Base-by-base conservation (phyloP, 139 green algal genomes). In the Closterium sp. region DNA sequence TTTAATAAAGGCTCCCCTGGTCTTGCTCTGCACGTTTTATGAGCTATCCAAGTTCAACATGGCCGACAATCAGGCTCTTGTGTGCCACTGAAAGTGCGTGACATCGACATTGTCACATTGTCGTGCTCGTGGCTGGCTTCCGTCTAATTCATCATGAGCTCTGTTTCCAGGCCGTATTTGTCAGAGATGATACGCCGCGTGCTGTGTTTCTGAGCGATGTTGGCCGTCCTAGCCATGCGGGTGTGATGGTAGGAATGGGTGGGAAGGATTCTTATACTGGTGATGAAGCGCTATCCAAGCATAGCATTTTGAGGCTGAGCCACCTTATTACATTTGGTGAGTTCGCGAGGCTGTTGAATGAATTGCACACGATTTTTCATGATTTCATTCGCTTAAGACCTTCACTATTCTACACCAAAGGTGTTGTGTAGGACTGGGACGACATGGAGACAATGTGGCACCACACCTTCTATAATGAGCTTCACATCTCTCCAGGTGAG, bases 371-470 rank as follows among this genome's bases (percentile, higher is more conserved):
- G 4, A 33, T 12, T 4, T 87, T 33, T 87, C n/a, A n/a, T 33
- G 31, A 16, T 87, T 87, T 6, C 6, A 6, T 6, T 6, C 6
- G 84, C 32, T 87, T 4, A 33, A 16, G 84, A 33, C 32, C 84
- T 87, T 87, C 6, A 12, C 5, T 1, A 21, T 87, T 76, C 23
- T 8, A 32, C 32, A 1, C 21, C 21, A 1, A 23, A 89, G 86
- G 86, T 89, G 97, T 99, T 55, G 97, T 99, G 31, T 99, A 95
- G 84, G 98, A 98, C 96, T 99, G 98, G 98, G 98, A 99, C 87
- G 98, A 99, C 95, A 99, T 99, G 98, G 98, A 99, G 96, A 99
- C 99, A 97, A 99, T 99, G 94, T 99, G 97, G 98, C 97, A 99
- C 94, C 97, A 99, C 96, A 99, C 98, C 69, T 99, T 99, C 90